These are phyloP conservation scores for Botrytis galanthina DNA, from an alignment of 2,329 filamentous ascomycete genomes.

Conservation along the genomic window DNA sequence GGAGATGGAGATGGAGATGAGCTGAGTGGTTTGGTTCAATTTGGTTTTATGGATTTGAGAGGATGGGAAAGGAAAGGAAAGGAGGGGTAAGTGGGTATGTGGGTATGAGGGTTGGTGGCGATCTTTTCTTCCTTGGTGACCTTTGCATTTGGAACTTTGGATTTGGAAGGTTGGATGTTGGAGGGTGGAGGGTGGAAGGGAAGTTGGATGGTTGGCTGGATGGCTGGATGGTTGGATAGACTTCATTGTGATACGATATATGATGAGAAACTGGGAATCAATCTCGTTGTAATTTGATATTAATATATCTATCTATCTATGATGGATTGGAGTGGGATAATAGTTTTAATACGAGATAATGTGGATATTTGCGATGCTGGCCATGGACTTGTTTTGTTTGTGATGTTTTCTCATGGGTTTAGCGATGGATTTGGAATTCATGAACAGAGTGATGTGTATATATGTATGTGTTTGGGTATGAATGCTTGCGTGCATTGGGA, in stretches of 20 bases:
- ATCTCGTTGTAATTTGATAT: neutral
- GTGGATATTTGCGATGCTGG: neutral
- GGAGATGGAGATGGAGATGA: neutral
- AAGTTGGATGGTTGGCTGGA: neutral
- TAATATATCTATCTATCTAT: neutral
- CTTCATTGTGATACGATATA: neutral
- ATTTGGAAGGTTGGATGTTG: neutral
- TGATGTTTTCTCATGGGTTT: neutral
- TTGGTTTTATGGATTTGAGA: neutral
- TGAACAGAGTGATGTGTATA: neutral
- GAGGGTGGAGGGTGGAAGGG: neutral
- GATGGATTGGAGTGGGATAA: neutral
- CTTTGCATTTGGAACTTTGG: too few relatives aligned
- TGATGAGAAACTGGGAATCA: neutral
- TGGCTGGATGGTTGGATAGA: neutral
- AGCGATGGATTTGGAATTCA: neutral
- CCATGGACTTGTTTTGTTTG: neutral
- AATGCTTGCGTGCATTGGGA: neutral
- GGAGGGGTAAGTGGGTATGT: slow-evolving; percentile 9
- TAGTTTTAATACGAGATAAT: neutral
- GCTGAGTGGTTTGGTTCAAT: neutral
- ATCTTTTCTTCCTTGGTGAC: neutral
- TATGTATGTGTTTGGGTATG: neutral
- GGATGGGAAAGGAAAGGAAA: neutral
- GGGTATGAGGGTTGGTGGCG: neutral